Percentiles rank a stretch among this genome's conserved stretches.
phyloP scores from a whole-genome alignment of 768 basidiomycete species.

The Exsudoporus frostii region DNA sequence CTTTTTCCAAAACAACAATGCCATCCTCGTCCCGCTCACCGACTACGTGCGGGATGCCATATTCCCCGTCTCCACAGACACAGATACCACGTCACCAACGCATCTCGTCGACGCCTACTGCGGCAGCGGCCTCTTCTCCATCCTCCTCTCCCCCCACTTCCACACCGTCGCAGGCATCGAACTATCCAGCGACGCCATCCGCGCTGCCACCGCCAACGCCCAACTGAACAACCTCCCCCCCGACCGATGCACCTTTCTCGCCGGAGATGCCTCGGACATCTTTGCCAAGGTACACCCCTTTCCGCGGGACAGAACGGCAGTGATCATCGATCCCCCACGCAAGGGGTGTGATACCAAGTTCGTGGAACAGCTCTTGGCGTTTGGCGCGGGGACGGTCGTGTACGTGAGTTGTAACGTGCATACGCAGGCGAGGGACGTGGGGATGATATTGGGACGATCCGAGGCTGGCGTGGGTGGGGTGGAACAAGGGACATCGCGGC shows the following conservation, averaged over 20 bases:
- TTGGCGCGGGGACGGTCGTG: constrained; percentile 67
- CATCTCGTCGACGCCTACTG: constrained; percentile 97
- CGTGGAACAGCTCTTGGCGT: constrained; percentile 69
- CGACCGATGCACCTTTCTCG: constrained; percentile 60
- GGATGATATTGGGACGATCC: constrained; percentile 55
- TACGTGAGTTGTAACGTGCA: constrained; percentile 97
- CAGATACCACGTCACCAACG: constrained; percentile 40
- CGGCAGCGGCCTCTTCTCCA: constrained; percentile 83
- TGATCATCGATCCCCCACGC: constrained; percentile 88
- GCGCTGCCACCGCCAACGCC: constrained; percentile 64
- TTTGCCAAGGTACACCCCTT: constrained; percentile 67
- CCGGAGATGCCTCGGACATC: constrained; percentile 85
- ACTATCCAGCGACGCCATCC: constrained; percentile 70
- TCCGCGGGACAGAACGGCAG: constrained; percentile 60
- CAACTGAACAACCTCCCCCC: constrained; percentile 55
- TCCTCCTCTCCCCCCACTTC: constrained; percentile 77
- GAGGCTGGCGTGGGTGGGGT: constrained; percentile 35
- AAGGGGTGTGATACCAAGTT: constrained; percentile 89
- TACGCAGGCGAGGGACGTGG: constrained; percentile 87
- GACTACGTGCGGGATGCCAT: constrained; percentile 77
- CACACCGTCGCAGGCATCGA: constrained; percentile 83
- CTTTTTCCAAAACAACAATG: constrained; percentile 99
- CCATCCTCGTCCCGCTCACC: constrained; percentile 82
- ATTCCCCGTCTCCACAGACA: constrained; percentile 36
- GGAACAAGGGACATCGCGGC: constrained; percentile 28